Percentiles rank a stretch among this genome's conserved stretches.
phyloP scores from a whole-genome alignment of 805 yeast species.

The Isabelozyma heimii region DNA sequence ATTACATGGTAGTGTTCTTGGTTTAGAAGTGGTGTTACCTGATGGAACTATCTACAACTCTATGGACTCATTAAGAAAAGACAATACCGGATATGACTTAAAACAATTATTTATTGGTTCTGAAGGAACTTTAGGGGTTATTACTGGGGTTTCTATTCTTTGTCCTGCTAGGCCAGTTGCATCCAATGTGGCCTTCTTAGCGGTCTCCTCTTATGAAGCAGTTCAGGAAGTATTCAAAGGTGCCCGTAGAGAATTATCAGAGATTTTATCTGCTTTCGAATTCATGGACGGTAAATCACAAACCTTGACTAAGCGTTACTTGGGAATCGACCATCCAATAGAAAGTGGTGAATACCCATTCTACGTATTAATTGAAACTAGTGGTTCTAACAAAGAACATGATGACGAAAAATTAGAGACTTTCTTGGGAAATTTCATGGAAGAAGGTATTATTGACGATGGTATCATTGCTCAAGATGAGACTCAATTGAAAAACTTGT shows the following conservation, averaged over 20 bases:
- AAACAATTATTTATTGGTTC: conserved; percentile 92
- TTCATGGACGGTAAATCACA: conserved; percentile 82
- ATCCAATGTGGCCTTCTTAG: conserved; percentile 85
- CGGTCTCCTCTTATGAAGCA: conserved; percentile 74
- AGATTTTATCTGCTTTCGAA: conserved; percentile 88
- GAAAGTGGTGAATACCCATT: conserved; percentile 78
- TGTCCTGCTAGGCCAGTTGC: conserved; percentile 88
- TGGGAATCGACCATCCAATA: conserved; percentile 69
- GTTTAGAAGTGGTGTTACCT: conserved; percentile 89
- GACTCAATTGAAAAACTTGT: conserved; percentile 74
- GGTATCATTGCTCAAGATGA: conserved; percentile 97
- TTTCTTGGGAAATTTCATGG: conserved; percentile 83
- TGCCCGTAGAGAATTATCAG: conserved; percentile 77
- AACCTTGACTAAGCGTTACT: conserved; percentile 57
- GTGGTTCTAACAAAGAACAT: conserved; percentile 93
- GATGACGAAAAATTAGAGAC: conserved; percentile 86
- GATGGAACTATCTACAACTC: conserved; percentile 81
- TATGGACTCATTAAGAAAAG: conserved; percentile 84
- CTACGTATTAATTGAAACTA: conserved; percentile 88
- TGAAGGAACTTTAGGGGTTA: conserved; percentile 88
- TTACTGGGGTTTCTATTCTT: conserved; percentile 85
- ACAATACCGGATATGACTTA: conserved; percentile 91
- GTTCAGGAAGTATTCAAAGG: conserved; percentile 78
- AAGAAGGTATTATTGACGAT: conserved; percentile 77
- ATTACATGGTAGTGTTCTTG: conserved; percentile 86